phyloP scores from a whole-genome alignment of 2,329 filamentous ascomycete genomes.

The Alternaria panax region DNA sequence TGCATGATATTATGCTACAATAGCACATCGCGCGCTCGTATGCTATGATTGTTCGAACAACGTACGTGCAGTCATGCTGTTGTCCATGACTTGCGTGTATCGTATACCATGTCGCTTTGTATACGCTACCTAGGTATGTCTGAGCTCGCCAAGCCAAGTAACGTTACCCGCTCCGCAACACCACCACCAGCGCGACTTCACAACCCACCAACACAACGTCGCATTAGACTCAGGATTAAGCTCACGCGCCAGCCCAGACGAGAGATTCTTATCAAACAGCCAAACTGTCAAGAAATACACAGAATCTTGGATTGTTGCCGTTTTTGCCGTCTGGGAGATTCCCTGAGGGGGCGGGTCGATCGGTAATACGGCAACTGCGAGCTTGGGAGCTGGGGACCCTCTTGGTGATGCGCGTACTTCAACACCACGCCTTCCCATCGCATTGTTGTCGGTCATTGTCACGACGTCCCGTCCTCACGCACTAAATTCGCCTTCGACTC shows the following conservation, averaged over 20 bases:
- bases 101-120: too few relatives aligned
- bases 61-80: neutral
- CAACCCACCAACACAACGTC: neutral
- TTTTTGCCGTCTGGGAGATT: slow-evolving; percentile 7
- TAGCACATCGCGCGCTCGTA: neutral
- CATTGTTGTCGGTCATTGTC: neutral
- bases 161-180: neutral
- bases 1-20: neutral
- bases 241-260: neutral
- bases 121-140: too few relatives aligned
- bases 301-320: slow-evolving; percentile 9
- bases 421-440: neutral
- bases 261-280: slow-evolving; percentile 4
- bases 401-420: neutral
- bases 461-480: neutral
- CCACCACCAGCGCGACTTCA: neutral
- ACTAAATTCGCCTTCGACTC: neutral
- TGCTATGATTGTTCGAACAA: neutral
- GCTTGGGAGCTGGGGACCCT: neutral
- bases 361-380: neutral
- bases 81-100: neutral
- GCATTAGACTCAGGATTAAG: slow-evolving; percentile 8
- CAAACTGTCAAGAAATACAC: slow-evolving; percentile 13
- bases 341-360: neutral
- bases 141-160: slow-evolving; percentile 1